A percentile compares a stretch with the other conserved stretches of the same genome.
phyloP scores from a whole-genome alignment of 2,329 filamentous ascomycete species.

The Sporothrix dimorphospora region DNA sequence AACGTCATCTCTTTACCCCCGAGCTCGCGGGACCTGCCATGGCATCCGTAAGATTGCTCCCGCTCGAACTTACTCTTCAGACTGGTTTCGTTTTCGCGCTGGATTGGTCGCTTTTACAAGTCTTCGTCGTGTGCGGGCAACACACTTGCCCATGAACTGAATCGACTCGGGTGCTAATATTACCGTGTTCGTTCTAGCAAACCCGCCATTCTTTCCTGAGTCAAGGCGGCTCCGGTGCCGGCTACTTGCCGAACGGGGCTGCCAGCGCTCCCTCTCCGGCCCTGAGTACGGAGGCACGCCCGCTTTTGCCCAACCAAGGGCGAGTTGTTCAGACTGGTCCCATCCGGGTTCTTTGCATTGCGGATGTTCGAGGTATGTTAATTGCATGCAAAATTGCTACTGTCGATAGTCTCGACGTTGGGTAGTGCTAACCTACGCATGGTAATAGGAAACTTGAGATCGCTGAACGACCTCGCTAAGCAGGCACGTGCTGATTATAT shows the following conservation, averaged over 20 bases:
- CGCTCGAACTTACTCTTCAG: no score
- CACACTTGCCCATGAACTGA: background rate
- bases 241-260: conserved; percentile 67
- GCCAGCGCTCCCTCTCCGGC: conserved; percentile 49
- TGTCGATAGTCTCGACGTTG: background rate
- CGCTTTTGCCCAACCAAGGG: conserved; percentile 69
- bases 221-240: conserved; percentile 40
- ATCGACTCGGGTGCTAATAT: background rate
- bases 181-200: conserved; percentile 34
- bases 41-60: conserved; percentile 30
- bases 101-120: background rate
- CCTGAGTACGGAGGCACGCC: conserved; percentile 62
- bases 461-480: conserved; percentile 93
- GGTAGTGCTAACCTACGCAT: conserved; percentile 31
- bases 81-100: background rate
- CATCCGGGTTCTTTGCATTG: conserved; percentile 69
- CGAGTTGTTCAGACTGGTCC: conserved; percentile 67
- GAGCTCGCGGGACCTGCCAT: conserved; percentile 21
- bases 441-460: conserved; percentile 83
- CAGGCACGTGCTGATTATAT: conserved; percentile 95
- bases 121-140: background rate
- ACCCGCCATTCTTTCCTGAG: conserved; percentile 51
- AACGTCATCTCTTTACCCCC: background rate
- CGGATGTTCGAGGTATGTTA: conserved; percentile 69
- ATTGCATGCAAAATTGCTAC: conserved; percentile 18